phyloP scores from a whole-genome alignment of 345 rosid genomes.

The Eucalyptus decipiens region DNA sequence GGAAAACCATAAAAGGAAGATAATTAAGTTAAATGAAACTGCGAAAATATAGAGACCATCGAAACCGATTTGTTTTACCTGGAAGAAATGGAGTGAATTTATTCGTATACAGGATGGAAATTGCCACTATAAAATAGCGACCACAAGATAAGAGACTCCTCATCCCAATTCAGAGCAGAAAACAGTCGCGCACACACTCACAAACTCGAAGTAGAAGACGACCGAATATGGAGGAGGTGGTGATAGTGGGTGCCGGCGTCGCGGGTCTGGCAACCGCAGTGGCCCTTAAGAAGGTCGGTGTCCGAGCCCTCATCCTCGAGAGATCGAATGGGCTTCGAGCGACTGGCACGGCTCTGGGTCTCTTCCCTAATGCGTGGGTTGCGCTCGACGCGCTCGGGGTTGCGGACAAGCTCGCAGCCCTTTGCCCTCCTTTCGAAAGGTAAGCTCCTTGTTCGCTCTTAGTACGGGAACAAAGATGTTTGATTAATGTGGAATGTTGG shows the following conservation, averaged over 20 bases:
- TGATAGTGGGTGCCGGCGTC: slow-evolving; percentile 4
- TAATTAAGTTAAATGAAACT: neutral
- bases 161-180: neutral
- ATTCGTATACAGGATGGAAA: no score
- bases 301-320: slow-evolving; percentile 15
- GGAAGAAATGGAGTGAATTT: neutral
- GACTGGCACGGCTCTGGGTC: slow-evolving; percentile 16
- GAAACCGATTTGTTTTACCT: neutral
- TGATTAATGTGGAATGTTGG: neutral
- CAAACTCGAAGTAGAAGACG: neutral
- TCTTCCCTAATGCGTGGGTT: slow-evolving; percentile 24
- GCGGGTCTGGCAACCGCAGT: slow-evolving; percentile 25
- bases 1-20: neutral
- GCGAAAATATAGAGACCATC: neutral
- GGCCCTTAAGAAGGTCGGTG: slow-evolving; percentile 26
- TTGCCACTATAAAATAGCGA: neutral
- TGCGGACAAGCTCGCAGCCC: slow-evolving; percentile 15
- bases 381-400: slow-evolving; percentile 35
- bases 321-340: slow-evolving; percentile 4
- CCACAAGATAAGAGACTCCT: neutral
- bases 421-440: neutral
- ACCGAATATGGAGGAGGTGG: neutral
- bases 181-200: neutral
- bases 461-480: neutral
- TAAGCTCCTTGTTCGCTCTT: neutral